Conservation (phyloP, 768 basidiomycete species). For the Suillus lakei region DNA sequence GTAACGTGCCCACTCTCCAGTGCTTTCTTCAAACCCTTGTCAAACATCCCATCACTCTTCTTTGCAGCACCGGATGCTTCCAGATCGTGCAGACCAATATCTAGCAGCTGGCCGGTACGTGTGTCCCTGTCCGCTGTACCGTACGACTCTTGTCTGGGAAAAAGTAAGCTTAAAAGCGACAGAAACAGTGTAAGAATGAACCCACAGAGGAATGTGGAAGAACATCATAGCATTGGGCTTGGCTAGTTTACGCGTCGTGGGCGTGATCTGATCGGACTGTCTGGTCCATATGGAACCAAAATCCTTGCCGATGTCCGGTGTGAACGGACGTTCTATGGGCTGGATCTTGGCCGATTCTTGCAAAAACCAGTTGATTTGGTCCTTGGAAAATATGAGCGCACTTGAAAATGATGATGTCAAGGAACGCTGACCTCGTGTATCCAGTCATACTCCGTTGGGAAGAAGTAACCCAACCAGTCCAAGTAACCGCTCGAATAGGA, state of each 20-base stretch:
- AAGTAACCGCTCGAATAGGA: conserved; percentile 66
- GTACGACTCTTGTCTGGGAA: conserved; percentile 74
- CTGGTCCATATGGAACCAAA: conserved; percentile 69
- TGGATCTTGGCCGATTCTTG: conserved; percentile 78
- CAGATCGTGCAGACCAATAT: conserved; percentile 66
- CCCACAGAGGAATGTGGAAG: conserved; percentile 95
- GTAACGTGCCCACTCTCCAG: conserved; percentile 69
- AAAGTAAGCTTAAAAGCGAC: neutral
- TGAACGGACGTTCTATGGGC: conserved; percentile 83
- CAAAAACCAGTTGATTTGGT: conserved; percentile 91
- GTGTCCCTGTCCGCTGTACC: conserved; percentile 66
- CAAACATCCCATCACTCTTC: conserved; percentile 81
- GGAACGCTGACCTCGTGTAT: conserved; percentile 61
- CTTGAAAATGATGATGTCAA: conserved; percentile 2
- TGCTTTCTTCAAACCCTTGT: conserved; percentile 76
- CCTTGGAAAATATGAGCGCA: conserved; percentile 30
- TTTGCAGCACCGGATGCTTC: conserved; percentile 68
- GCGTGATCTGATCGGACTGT: conserved; percentile 62
- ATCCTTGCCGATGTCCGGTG: conserved; percentile 75
- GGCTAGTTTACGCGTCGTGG: conserved; percentile 60
- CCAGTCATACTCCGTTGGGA: conserved; percentile 84
- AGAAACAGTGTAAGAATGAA: conserved; percentile 12
- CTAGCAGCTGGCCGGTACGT: conserved; percentile 62
- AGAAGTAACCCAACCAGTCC: conserved; percentile 63
- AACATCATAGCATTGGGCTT: conserved; percentile 98